These are phyloP conservation scores for Setaria viridis DNA, from an alignment of 202 grass and related monocot species.

Conservation along the genomic window DNA sequence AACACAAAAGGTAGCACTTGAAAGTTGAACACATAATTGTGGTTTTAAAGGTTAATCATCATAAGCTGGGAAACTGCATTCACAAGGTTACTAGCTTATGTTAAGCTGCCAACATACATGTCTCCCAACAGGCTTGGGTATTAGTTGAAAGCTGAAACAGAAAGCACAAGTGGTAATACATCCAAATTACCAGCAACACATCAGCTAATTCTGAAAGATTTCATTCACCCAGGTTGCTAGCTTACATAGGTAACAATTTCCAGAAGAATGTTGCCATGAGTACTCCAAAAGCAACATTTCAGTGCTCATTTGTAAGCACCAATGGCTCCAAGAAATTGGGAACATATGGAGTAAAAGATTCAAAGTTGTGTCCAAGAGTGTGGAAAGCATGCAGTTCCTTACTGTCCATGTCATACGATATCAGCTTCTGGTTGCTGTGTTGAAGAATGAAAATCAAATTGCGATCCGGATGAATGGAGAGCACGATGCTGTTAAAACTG, in stretches of 20 bases:
- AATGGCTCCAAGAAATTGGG: background rate
- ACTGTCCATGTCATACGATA: conserved; percentile 14
- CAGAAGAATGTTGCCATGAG: background rate
- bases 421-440: background rate
- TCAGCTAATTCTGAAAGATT: background rate
- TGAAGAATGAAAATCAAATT: conserved; percentile 2
- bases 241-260: background rate
- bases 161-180: background rate
- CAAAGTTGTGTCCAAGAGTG: background rate
- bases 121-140: background rate
- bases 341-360: background rate
- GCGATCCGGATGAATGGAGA: background rate
- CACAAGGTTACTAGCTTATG: background rate
- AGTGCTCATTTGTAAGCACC: background rate
- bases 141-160: background rate
- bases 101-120: background rate
- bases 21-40: background rate
- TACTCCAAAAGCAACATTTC: background rate
- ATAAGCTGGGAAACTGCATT: background rate
- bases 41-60: background rate
- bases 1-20: background rate
- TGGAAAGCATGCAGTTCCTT: background rate
- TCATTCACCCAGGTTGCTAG: no score
- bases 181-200: background rate
- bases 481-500: background rate